These are phyloP conservation scores for Gossypium gossypioides DNA, from an alignment of 441 rosid species.

Conservation along the genomic window DNA sequence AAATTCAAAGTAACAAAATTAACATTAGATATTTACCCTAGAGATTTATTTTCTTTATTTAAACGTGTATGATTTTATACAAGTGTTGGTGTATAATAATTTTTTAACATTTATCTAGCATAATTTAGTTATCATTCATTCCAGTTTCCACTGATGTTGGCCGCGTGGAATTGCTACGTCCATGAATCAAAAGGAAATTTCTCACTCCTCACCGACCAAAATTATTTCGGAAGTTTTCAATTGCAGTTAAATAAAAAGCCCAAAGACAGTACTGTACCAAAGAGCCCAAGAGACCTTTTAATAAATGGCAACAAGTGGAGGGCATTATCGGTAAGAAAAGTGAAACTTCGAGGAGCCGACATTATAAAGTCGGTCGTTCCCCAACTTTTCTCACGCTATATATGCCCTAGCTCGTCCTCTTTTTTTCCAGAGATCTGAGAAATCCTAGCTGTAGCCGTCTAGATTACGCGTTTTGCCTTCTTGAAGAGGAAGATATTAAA, in stretches of 20 bases:
- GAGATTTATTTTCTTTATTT: too few relatives aligned
- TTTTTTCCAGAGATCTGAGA: neutral
- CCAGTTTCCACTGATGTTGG: neutral
- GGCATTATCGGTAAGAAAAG: neutral
- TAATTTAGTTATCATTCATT: too few relatives aligned
- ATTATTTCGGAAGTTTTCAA: too few relatives aligned
- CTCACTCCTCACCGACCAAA: neutral
- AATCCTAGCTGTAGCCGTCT: neutral
- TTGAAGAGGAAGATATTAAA: neutral
- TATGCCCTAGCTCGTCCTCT: neutral
- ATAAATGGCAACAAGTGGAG: neutral
- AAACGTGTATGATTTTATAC: too few relatives aligned
- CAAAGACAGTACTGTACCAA: neutral
- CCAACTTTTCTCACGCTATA: neutral
- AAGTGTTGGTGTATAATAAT: too few relatives aligned
- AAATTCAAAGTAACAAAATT: too few relatives aligned
- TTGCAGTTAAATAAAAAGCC: neutral
- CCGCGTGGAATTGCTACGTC: constrained; percentile 19
- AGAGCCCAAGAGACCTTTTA: neutral
- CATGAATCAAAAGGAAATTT: neutral
- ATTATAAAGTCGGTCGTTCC: neutral
- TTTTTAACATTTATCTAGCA: too few relatives aligned
- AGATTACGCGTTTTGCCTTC: neutral
- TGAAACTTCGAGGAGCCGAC: neutral
- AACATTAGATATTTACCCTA: too few relatives aligned